These are phyloP conservation scores for Crithidia bombi DNA, from an alignment of 208 protist species.

Conservation along the genomic window DNA sequence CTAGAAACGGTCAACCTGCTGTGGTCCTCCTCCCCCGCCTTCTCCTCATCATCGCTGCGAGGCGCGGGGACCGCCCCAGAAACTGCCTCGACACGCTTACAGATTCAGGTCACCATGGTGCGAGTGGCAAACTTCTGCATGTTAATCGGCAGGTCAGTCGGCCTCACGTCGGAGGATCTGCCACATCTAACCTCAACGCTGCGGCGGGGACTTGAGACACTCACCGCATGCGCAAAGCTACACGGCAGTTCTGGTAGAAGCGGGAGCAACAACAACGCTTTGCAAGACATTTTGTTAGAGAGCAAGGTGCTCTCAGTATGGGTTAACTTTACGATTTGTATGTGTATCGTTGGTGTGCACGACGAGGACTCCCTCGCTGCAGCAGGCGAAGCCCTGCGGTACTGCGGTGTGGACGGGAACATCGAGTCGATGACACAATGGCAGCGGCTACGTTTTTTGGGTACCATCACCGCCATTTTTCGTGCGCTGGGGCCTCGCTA, in stretches of 20 bases:
- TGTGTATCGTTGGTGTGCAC: conserved; percentile 11
- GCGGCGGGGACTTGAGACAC: not conserved
- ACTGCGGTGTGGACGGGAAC: conserved; percentile 10
- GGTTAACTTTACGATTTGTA: not conserved
- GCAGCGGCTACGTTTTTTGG: not conserved
- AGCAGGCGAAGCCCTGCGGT: conserved; percentile 2
- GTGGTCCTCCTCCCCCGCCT: conserved; percentile 2
- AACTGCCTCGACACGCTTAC: too few species aligned
- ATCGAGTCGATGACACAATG: not conserved
- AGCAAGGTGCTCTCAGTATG: not conserved
- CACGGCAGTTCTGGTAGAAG: not conserved
- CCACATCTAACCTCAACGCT: conserved; percentile 5
- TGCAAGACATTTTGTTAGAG: not conserved
- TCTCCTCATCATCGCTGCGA: not conserved
- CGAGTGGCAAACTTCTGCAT: not conserved
- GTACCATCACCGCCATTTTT: conserved; percentile 11
- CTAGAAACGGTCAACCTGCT: conserved; percentile 1
- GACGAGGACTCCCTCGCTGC: not conserved
- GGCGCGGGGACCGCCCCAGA: not conserved
- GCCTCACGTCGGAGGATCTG: conserved; percentile 12
- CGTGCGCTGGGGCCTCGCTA: conserved; percentile 32
- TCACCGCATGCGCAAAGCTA: not conserved
- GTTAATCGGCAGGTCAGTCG: not conserved
- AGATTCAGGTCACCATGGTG: not conserved
- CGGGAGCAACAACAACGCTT: not conserved